Base-by-base conservation (phyloP, 305 asterid species). In the Fraxinus angustifolia region DNA sequence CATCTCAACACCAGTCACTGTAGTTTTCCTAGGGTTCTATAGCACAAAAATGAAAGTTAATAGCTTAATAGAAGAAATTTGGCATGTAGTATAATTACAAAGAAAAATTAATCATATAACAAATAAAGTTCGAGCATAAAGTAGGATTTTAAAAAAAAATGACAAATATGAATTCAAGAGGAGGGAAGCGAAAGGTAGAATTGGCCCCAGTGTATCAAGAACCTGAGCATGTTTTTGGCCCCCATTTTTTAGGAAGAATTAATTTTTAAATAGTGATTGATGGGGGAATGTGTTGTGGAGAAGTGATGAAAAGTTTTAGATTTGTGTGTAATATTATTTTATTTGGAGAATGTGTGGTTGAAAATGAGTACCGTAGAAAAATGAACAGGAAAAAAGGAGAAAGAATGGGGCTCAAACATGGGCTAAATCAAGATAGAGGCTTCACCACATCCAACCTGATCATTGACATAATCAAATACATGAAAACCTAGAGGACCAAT, bases 1-100 rank as follows among this genome's bases (percentile, higher is more conserved):
- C 99, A 96, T 96, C 88, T 96, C 98, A 77, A 94, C 99, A 71
- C 98, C 99, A 83, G 99, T 96, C 33, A 92, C 98, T 6, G 92
- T 88, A 76, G 98, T 90, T 91, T 96, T 96, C 70, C 91, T 60
- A 84, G 90, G 92, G 68, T 91, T 92, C 98, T 95, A 87, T 45
- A 80, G 83, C 28, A 87, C 38, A 72, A 40, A 82, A 70, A 78
- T 67, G 79, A 0, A 58, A 4, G 77, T 58, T 76, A 77, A 62
- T 76, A 62, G 77, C 60, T n/a, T 17, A 33, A 68, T 77, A 60
- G 84, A 21, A 8, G 40, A 45, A 82, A 75, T 67, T 80, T 31
- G 14, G 26, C 79, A 80, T 65, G 75, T n/a, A 56, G 82, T 73
- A 42, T 6, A n/a, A 17, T 11, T 17, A 48, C 75, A 40, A 65